Base-by-base conservation (phyloP, 192 early-diverging fungal species). In the Backusella tarrabulga region DNA sequence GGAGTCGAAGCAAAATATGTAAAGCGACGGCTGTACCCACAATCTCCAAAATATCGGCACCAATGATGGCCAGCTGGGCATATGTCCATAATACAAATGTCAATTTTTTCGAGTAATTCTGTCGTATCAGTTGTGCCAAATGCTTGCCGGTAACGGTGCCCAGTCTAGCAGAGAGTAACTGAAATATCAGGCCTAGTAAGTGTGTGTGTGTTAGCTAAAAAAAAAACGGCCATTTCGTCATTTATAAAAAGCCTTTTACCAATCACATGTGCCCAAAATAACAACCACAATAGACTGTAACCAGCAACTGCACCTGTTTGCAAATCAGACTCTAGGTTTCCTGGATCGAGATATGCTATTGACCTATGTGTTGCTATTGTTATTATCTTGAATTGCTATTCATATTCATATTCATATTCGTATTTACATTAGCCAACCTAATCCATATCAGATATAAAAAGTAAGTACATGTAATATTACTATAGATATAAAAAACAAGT, bases 21-120 rank as follows among this genome's bases (percentile, higher is more conserved):
- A 97, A 80, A 2, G 93, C 94, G 42, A 97, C 94, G 7, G 95
- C 96, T 9, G 95, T 95, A 19, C 96, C 96, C 23, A 97, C 92
- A n/a, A 96, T 93, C 72, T 92, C 91, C 71, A 91, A 88, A 60
- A 92, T 92, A 72, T 92, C 91, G 0, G 89, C 89, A 3, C 90
- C 90, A 40, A 92, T 92, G 42, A 92, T 91, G 4, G 91, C 91
- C 12, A 88, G 56, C 76, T 92, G 88, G 40, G 88, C 88, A 72
- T 90, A 80, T 4, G 86, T 54, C 88, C 89, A 92, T 32, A 92
- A 75, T 71, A 88, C 76, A 23, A 83, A 79, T 19, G 81, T 68
- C 54, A 88, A 76, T 8, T 78, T 77, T 56, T 79, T 80, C 67
- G 86, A 84, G 72, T 90, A 92, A 69, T 87, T 81, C 66, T 63